Percentiles rank a stretch among this genome's conserved stretches.
phyloP scores from a whole-genome alignment of 2,329 filamentous ascomycete species.

The Teratosphaeria destructans region DNA sequence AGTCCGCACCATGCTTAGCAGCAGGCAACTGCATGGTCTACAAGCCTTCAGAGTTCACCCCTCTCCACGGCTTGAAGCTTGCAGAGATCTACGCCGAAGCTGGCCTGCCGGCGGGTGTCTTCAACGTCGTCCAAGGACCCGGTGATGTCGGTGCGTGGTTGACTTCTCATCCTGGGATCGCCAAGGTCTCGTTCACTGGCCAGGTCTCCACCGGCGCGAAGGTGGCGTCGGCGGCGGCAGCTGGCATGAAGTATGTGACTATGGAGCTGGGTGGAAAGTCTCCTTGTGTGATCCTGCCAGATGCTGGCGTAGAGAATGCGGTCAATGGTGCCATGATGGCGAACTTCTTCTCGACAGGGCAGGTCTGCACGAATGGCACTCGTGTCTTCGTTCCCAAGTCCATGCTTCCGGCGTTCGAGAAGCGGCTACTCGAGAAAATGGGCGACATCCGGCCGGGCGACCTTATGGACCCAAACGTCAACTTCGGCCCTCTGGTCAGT shows the following conservation, averaged over 20 bases:
- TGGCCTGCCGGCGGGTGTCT: conserved; percentile 69
- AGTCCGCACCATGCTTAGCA: conserved; percentile 73
- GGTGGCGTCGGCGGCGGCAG: conserved; percentile 65
- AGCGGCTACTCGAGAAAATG: conserved; percentile 59
- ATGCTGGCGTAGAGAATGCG: conserved; percentile 68
- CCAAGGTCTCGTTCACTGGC: conserved; percentile 84
- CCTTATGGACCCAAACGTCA: conserved; percentile 60
- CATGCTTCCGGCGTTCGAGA: conserved; percentile 60
- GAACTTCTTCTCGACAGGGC: conserved; percentile 84
- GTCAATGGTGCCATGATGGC: conserved; percentile 87
- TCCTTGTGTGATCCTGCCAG: conserved; percentile 67
- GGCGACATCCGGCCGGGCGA: conserved; percentile 59
- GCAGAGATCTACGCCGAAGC: conserved; percentile 70
- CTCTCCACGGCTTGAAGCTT: conserved; percentile 66
- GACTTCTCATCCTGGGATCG: conserved; percentile 59
- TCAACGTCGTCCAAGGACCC: conserved; percentile 76
- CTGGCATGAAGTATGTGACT: conserved; percentile 79
- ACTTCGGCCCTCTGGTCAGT: conserved; percentile 76
- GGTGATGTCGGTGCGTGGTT: conserved; percentile 68
- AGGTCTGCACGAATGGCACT: conserved; percentile 89
- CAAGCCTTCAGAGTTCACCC: conserved; percentile 80
- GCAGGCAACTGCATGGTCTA: conserved; percentile 87
- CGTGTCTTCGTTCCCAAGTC: conserved; percentile 66
- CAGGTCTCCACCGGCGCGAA: conserved; percentile 76
- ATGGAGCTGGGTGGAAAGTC: conserved; percentile 89